Base-by-base conservation (phyloP, 2,329 filamentous ascomycete genomes). In the Aspergillus uvarum region DNA sequence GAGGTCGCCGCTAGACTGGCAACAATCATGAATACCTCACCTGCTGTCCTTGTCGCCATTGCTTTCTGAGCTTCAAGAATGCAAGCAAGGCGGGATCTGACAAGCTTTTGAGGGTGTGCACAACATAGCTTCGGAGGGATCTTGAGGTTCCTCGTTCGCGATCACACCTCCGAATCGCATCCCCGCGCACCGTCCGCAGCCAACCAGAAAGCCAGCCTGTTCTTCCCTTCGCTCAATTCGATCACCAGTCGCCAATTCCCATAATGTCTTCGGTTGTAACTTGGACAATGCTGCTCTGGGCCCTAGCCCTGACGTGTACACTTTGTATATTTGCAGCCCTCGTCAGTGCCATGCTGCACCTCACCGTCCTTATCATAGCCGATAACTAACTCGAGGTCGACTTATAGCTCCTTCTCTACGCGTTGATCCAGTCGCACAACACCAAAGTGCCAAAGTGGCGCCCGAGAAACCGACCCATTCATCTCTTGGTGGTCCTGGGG, bases 401-500 rank as follows among this genome's bases (percentile, higher is more conserved):
- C 35, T 12, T 12, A 11, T 58, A 76, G 75, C 11, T 68, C 32
- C 24, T 72, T 49, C 19, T 71, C 32, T 42, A 61, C 60, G 61
- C 68, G 4, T 67, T 75, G 12, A 55, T 65, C n/a, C 63, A 66
- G 14, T 73, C 74, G 10, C 73, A 76, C 32, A 70, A 70, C 54
- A 67, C 62, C 16, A 42, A 58, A 26, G 64, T 74, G 12, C 67
- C 72, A 29, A 71, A 69, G 69, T 67, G 67, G 61, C 73, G 73
- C 51, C 60, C 62, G 22, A 69, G 57, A 52, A 60, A 67, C 54
- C 61, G 62, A 4, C 78, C 79, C 26, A 80, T 81, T 6, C 87
- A 93, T 74, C 80, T 92, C 56, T 81, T 96, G 32, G 85, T 96
- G 64, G 88, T 98, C 26, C 88, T 98, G 24, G 95, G 95, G 55